Conservation (phyloP, 306 rosid genomes). For the Mimosa pudica region DNA sequence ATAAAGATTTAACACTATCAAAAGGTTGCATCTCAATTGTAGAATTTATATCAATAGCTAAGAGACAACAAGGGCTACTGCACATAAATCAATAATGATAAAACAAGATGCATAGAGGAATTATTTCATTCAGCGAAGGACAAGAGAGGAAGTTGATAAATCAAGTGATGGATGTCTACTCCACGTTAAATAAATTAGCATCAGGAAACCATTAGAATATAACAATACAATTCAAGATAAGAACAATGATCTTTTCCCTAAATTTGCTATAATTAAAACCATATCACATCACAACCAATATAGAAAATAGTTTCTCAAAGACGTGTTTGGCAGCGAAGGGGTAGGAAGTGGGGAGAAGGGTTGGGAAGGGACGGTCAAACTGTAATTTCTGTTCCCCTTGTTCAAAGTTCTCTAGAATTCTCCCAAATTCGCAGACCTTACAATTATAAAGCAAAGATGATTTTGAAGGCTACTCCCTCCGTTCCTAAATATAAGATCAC, state of each 20-base stretch:
- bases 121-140: not conserved
- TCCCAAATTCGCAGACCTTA: constrained; percentile 1
- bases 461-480: not conserved
- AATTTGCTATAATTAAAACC: constrained; percentile 10
- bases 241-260: not conserved
- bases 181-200: not conserved
- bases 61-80: not conserved
- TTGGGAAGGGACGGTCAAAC: not conserved
- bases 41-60: not conserved
- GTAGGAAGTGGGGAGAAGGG: not conserved
- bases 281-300: constrained; percentile 15
- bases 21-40: not conserved
- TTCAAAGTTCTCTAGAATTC: not conserved
- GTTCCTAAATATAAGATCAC: too few species aligned
- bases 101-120: constrained; percentile 1
- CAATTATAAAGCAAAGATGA: not conserved
- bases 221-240: not conserved
- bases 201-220: not conserved
- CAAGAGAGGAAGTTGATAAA: not conserved
- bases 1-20: not conserved
- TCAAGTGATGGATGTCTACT: not conserved
- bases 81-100: constrained; percentile 22
- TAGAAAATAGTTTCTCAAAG: not conserved
- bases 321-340: not conserved
- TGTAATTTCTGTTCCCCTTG: not conserved